Conservation (phyloP, 2,329 filamentous ascomycete genomes). For the Proliferodiscus dingleyae region DNA sequence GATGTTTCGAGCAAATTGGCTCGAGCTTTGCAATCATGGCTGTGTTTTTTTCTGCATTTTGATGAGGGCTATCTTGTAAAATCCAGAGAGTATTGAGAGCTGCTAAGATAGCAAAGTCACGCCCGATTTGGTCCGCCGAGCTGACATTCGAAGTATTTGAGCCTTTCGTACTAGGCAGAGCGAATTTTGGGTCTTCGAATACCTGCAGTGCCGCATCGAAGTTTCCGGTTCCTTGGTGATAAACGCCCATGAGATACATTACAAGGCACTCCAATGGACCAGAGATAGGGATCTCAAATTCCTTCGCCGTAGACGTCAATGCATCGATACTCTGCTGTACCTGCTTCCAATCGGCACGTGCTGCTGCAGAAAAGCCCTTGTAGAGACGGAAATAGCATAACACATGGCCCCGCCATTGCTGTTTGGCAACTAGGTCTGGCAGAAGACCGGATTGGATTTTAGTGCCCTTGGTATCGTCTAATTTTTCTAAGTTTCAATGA, state of each 20-base stretch:
- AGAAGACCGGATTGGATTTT: slow-evolving; percentile 26
- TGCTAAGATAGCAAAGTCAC: slow-evolving; percentile 62
- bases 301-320: slow-evolving; percentile 18
- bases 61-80: slow-evolving; percentile 56
- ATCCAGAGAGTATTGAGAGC: slow-evolving; percentile 68
- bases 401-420: slow-evolving; percentile 28
- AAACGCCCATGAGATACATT: slow-evolving; percentile 67
- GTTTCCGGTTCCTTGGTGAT: slow-evolving; percentile 72
- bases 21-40: slow-evolving; percentile 62
- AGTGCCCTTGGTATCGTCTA: slow-evolving; percentile 9
- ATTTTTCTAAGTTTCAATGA: slow-evolving; percentile 2
- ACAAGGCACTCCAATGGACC: slow-evolving; percentile 23
- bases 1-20: slow-evolving; percentile 62
- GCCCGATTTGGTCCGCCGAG: slow-evolving; percentile 45
- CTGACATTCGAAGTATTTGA: slow-evolving; percentile 29
- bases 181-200: slow-evolving; percentile 60
- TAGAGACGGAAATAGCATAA: slow-evolving; percentile 31
- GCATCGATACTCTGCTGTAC: slow-evolving; percentile 24
- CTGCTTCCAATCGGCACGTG: slow-evolving; percentile 25
- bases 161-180: slow-evolving; percentile 37
- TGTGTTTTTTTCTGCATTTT: slow-evolving; percentile 53
- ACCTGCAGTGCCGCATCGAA: slow-evolving; percentile 61
- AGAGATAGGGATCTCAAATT: slow-evolving; percentile 19
- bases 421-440: slow-evolving; percentile 23
- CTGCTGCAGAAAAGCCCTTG: slow-evolving; percentile 28